Evolutionary conservation across 257 asterid species (phyloP).

Genomic region (Misopates orontium): DNA sequence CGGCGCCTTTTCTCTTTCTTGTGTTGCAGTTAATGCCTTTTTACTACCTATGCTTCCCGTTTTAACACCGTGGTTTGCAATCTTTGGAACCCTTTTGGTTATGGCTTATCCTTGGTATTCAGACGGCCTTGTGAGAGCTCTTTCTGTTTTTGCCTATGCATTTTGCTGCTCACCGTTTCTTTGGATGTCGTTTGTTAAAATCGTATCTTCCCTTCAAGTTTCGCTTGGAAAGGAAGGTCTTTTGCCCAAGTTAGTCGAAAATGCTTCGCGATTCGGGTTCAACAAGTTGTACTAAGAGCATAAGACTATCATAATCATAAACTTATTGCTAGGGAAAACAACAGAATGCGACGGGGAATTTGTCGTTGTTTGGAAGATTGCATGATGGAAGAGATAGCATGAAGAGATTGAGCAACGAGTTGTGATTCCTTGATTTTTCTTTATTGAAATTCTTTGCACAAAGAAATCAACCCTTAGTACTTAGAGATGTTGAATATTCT

Average conservation of each 20-base stretch:
- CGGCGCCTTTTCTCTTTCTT: slow-evolving; percentile 61
- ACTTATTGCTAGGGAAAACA: background rate
- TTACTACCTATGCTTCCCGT: slow-evolving; percentile 71
- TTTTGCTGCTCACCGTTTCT: slow-evolving; percentile 69
- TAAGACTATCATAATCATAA: background rate
- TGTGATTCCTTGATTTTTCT: background rate
- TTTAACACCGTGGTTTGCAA: slow-evolving; percentile 64
- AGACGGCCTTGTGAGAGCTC: slow-evolving; percentile 73
- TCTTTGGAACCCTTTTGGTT: slow-evolving; percentile 63
- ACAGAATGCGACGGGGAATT: background rate
- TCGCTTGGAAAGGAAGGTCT: slow-evolving; percentile 77
- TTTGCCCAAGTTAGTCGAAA: slow-evolving; percentile 70
- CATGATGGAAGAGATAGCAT: background rate
- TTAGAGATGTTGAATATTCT: background rate
- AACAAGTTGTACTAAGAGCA: slow-evolving; percentile 58
- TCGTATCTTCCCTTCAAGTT: slow-evolving; percentile 57
- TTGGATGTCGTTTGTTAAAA: slow-evolving; percentile 51
- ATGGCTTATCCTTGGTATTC: slow-evolving; percentile 92
- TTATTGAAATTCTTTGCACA: background rate
- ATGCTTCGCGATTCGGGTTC: slow-evolving; percentile 48
- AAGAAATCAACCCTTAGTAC: background rate
- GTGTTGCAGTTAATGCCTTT: slow-evolving; percentile 57
- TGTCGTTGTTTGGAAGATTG: too few species aligned
- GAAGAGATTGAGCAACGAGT: background rate
- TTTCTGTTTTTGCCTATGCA: slow-evolving; percentile 65